Base-by-base conservation (phyloP, 805 yeast genomes). In the Komagataella phaffii region DNA sequence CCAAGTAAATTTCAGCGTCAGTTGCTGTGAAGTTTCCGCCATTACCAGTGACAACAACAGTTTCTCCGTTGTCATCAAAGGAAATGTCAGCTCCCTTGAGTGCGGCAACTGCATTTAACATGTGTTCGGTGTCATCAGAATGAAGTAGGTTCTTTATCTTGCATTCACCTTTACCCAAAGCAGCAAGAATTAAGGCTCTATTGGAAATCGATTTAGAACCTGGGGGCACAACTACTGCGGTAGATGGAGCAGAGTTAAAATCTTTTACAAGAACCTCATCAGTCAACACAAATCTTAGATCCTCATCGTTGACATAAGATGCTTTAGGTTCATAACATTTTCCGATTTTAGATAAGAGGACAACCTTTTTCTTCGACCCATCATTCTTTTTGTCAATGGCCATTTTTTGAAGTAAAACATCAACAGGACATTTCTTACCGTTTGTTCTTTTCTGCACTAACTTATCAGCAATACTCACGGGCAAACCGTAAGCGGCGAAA, bases 161-260 rank as follows among this genome's bases (percentile, higher is more conserved):
- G 62, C 96, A 89, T 23, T 82, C 77, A 47, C 98, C 98, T 51
- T 75, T 69, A 54, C 96, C 96, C 54, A 93, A 76, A 18, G 98
- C 95, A 47, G 99, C 98, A 56, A 93, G 72, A 14, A 93, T 80
- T 53, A 93, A 73, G 5, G 97, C 99, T 65, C 99, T 81, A 64
- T 93, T 93, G 6, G 98, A 90, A 54, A 93, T 91, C 3, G 98
- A 91, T 65, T 93, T 93, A 1, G 98, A 91, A 1, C 99, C 99
- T 3, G 99, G 99, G 17, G 99, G 99, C 10, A 75, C 73, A 43
- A 88, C 77, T 17, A 71, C 75, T 21, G 73, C 69, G 30, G 66
- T 62, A 6, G 61, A 49, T 6, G 75, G 72, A 1, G 61, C 56
- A 36, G 66, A 57, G 50, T 64, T 59, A 66, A 80, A 85, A 50